Percentiles rank a stretch among this genome's conserved stretches.
Conservation (phyloP, 768 basidiomycete genomes). For the Chalciporus chontae region DNA sequence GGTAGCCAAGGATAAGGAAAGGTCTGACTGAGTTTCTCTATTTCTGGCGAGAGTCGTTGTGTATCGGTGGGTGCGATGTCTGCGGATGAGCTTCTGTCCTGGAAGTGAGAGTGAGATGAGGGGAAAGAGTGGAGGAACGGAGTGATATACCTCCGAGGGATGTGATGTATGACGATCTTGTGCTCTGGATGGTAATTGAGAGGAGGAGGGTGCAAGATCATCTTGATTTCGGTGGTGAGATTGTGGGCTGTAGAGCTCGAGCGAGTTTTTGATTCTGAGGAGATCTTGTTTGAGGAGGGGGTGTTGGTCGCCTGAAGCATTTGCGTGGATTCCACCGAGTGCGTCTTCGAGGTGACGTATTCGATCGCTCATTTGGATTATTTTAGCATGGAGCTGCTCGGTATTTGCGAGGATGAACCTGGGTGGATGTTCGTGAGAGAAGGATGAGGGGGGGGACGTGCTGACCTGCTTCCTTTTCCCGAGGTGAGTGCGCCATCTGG, state of each 20-base stretch:
- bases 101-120: not conserved
- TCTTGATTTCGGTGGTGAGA: not conserved
- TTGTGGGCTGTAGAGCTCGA: conserved; percentile 52
- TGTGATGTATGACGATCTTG: conserved; percentile 11
- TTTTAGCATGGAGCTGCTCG: conserved; percentile 63
- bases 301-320: conserved; percentile 41
- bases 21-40: conserved; percentile 52
- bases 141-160: conserved; percentile 22
- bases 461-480: conserved; percentile 60
- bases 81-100: conserved; percentile 26
- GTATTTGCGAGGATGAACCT: conserved; percentile 70
- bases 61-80: conserved; percentile 20
- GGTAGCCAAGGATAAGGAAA: conserved; percentile 71
- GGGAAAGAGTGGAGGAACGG: not conserved
- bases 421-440: conserved; percentile 12
- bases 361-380: conserved; percentile 56
- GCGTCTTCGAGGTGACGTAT: conserved; percentile 65
- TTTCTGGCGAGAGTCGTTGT: conserved; percentile 28
- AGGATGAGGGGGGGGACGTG: not conserved
- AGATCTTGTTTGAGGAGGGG: conserved; percentile 59
- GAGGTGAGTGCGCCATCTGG: conserved; percentile 62
- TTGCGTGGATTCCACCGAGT: conserved; percentile 42
- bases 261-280: conserved; percentile 60
- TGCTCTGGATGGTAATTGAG: conserved; percentile 5
- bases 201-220: conserved; percentile 14